These are phyloP conservation scores for Ophiostoma novo-ulmi DNA, from an alignment of 2,329 filamentous ascomycete genomes.

Conservation along the genomic window DNA sequence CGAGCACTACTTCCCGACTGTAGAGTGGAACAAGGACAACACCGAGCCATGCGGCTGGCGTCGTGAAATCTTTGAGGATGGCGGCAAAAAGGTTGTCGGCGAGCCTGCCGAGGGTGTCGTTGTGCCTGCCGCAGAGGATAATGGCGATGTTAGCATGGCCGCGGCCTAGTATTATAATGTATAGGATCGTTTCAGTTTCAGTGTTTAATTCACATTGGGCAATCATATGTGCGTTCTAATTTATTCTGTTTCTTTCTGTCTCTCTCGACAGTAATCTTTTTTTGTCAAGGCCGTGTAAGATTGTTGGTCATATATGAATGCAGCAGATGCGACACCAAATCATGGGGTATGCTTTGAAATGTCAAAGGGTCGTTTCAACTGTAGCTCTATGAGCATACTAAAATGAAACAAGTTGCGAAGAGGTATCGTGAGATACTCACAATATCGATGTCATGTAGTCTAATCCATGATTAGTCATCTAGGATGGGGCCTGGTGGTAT, in stretches of 20 bases:
- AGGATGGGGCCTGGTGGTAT: too few species aligned
- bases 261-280: background rate
- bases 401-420: too few species aligned
- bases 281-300: too few species aligned
- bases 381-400: too few species aligned
- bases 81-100: constrained; percentile 48
- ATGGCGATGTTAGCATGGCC: constrained; percentile 32
- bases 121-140: constrained; percentile 39
- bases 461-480: too few species aligned
- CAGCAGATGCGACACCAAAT: too few species aligned
- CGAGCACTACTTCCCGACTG: constrained; percentile 82
- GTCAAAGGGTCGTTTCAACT: too few species aligned
- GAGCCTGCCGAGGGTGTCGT: constrained; percentile 49
- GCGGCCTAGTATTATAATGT: background rate
- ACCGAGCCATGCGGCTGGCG: constrained; percentile 58
- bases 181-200: background rate
- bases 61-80: constrained; percentile 57
- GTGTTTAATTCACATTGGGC: background rate
- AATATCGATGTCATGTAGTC: too few species aligned
- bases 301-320: background rate
- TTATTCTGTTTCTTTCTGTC: background rate
- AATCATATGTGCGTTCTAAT: background rate
- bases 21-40: constrained; percentile 63
- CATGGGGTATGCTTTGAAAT: too few species aligned
- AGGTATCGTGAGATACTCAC: too few species aligned